Evolutionary conservation across 73 alveolate species (phyloP).

Genomic region (Blepharisma stoltei): DNA sequence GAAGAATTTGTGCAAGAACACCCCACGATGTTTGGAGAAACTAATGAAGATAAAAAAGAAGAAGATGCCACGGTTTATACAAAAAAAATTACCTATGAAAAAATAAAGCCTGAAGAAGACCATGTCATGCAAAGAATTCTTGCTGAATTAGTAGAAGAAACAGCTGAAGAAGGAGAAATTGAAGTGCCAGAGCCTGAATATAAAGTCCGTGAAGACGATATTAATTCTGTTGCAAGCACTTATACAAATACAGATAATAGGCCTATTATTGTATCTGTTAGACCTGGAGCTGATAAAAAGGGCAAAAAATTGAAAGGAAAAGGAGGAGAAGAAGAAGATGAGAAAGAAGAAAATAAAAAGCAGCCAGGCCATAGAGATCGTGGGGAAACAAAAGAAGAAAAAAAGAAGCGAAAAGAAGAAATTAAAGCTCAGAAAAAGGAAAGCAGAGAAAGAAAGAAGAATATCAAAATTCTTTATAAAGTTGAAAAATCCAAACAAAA

Average conservation of each 20-base stretch:
- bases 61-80: too few relatives aligned
- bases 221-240: not conserved
- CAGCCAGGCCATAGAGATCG: not conserved
- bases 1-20: conserved; percentile 14
- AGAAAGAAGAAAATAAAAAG: not conserved
- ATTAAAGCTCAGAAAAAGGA: conserved; percentile 11
- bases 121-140: too few relatives aligned
- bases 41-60: too few relatives aligned
- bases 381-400: conserved; percentile 18
- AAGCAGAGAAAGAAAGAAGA: not conserved
- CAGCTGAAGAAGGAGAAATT: not conserved
- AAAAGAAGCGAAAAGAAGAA: conserved; percentile 1
- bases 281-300: not conserved
- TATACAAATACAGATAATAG: conserved; percentile 24
- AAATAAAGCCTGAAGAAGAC: too few relatives aligned
- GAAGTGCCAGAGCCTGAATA: not conserved
- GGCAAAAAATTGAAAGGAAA: not conserved
- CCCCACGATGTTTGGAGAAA: not conserved
- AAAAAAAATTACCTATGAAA: too few relatives aligned
- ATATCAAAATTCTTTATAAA: not conserved
- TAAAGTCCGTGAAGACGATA: conserved; percentile 22
- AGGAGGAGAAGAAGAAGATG: not conserved
- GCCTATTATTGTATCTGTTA: not conserved
- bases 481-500: conserved; percentile 1
- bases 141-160: not conserved